These are phyloP conservation scores for Penicillium occitanis DNA, from an alignment of 2,329 filamentous ascomycete species.

Conservation along the genomic window DNA sequence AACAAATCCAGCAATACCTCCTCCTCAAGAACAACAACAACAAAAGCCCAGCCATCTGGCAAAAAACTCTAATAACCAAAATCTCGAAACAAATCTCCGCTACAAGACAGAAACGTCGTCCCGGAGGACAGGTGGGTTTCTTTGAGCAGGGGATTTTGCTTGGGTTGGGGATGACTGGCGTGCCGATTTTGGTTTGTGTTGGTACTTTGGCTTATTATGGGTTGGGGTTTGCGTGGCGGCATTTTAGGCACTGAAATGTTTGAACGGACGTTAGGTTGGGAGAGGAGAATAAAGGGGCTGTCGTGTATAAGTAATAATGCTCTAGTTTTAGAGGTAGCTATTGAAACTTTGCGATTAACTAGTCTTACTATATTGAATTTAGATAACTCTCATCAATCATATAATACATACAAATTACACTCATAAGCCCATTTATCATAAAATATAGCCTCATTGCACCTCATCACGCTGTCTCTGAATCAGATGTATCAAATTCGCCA, in stretches of 20 bases:
- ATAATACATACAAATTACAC: not conserved
- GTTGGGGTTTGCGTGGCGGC: not conserved
- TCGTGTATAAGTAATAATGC: not conserved
- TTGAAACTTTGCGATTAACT: not conserved
- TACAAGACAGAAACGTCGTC: slow-evolving; percentile 26
- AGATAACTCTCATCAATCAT: not conserved
- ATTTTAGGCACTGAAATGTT: not conserved
- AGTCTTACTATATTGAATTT: not conserved
- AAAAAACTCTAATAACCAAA: not conserved
- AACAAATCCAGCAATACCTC: slow-evolving; percentile 3
- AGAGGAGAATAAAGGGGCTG: not conserved
- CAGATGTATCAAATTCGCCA: slow-evolving; percentile 18
- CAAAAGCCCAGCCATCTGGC: not conserved
- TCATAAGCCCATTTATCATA: not conserved
- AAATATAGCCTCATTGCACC: not conserved
- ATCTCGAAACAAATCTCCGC: slow-evolving; percentile 3
- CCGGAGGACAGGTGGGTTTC: slow-evolving; percentile 44
- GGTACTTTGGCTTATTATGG: slow-evolving; percentile 20
- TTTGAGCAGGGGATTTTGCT: slow-evolving; percentile 52
- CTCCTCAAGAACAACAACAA: not conserved
- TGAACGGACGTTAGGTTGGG: not conserved
- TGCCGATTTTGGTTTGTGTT: slow-evolving; percentile 7
- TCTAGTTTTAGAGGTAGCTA: not conserved
- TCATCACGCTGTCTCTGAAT: slow-evolving; percentile 15
- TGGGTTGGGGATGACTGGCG: slow-evolving; percentile 21